phyloP scores from a whole-genome alignment of 306 rosid species.

The Cicer cuneatum region DNA sequence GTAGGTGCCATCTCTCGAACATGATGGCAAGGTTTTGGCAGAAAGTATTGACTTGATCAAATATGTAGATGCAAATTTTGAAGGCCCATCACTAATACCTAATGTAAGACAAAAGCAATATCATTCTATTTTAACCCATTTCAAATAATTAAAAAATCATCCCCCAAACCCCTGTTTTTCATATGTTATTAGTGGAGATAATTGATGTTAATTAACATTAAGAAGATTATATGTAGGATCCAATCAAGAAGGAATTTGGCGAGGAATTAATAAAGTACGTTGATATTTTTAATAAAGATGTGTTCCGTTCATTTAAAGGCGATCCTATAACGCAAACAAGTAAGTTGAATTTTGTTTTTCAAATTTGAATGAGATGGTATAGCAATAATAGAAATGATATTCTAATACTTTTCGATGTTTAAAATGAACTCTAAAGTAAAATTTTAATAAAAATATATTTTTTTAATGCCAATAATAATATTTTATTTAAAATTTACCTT shows the following conservation, averaged over 20 bases:
- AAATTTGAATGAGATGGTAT: neutral
- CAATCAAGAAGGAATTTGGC: slow-evolving; percentile 53
- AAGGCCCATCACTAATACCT: slow-evolving; percentile 61
- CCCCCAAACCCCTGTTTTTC: neutral
- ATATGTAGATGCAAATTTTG: slow-evolving; percentile 59
- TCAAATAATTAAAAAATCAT: too few species aligned
- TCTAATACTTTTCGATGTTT: too few species aligned
- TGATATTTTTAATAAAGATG: slow-evolving; percentile 49
- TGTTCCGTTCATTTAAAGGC: slow-evolving; percentile 51
- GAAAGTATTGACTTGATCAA: slow-evolving; percentile 79
- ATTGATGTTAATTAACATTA: neutral
- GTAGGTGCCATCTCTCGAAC: slow-evolving; percentile 74
- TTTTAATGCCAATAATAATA: too few species aligned
- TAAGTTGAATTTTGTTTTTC: slow-evolving; percentile 35
- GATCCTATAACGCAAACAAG: slow-evolving; percentile 44
- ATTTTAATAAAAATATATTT: too few species aligned
- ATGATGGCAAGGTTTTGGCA: slow-evolving; percentile 69
- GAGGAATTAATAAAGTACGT: slow-evolving; percentile 55
- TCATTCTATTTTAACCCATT: neutral
- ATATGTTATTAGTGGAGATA: neutral
- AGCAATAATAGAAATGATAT: too few species aligned
- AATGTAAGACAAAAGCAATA: slow-evolving; percentile 48
- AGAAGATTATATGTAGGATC: slow-evolving; percentile 47
- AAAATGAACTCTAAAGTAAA: too few species aligned
- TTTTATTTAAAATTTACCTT: too few species aligned